Evolutionary conservation across 352 stramenopile species (phyloP).

Genomic region (Phytophthora quininea): DNA sequence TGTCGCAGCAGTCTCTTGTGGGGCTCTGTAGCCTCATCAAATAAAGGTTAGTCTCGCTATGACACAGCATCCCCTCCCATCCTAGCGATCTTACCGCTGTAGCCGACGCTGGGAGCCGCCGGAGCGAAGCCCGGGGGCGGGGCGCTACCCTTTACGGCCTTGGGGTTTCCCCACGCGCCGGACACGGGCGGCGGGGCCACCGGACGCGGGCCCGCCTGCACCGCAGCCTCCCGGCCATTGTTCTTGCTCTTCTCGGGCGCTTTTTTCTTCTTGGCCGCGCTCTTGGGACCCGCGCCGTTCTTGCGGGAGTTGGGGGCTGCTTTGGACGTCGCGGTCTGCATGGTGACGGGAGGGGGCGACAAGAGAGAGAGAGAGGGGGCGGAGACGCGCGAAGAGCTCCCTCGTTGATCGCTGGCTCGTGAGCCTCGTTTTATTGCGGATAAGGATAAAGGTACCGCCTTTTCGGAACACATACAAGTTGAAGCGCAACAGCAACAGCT

Average conservation of each 20-base stretch:
- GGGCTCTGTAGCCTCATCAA: constrained; percentile 35
- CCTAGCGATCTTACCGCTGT: constrained; percentile 47
- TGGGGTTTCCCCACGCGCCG: constrained; percentile 37
- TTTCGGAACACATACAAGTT: background rate
- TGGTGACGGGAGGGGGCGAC: constrained; percentile 1
- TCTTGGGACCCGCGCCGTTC: constrained; percentile 30
- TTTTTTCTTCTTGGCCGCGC: constrained; percentile 50
- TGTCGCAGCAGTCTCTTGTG: constrained; percentile 77
- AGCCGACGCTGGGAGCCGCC: constrained; percentile 30
- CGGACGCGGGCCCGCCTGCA: constrained; percentile 16
- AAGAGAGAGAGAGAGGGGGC: constrained; percentile 4
- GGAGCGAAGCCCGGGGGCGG: constrained; percentile 37
- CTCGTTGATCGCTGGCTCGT: constrained; percentile 20
- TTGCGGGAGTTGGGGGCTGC: constrained; percentile 27
- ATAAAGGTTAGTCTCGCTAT: background rate
- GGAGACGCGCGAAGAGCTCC: background rate
- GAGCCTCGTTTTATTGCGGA: constrained; percentile 21
- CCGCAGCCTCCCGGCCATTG: constrained; percentile 23
- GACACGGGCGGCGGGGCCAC: constrained; percentile 47
- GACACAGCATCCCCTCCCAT: background rate
- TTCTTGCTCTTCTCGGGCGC: constrained; percentile 27
- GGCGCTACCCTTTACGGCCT: constrained; percentile 16
- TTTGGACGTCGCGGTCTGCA: constrained; percentile 33
- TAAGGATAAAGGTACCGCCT: no score
- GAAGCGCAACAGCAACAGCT: background rate